Conservation (phyloP, 2,329 filamentous ascomycete species). For the Trichoderma sp. region DNA sequence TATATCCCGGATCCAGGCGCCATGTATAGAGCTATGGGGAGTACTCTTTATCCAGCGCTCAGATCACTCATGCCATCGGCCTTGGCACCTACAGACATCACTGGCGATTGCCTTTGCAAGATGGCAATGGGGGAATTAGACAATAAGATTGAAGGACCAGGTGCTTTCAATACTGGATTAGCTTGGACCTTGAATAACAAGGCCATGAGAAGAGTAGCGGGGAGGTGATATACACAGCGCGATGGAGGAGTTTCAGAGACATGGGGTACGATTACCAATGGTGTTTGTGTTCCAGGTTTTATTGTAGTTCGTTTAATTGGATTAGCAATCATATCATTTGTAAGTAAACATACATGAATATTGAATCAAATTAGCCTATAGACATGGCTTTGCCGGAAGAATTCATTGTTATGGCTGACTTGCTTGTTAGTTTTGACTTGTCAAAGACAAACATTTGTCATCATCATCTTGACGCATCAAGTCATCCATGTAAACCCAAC, state of each 20-base stretch:
- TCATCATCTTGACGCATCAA: neutral
- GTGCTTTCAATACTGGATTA: neutral
- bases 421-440: neutral
- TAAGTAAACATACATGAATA: neutral
- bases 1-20: neutral
- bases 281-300: neutral
- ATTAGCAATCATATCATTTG: neutral
- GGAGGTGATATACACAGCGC: neutral
- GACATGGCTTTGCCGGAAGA: neutral
- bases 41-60: neutral
- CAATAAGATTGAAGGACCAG: neutral
- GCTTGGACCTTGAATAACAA: neutral
- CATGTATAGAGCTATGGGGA: neutral
- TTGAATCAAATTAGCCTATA: neutral
- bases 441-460: neutral
- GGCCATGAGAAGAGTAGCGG: neutral
- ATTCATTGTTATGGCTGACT: neutral
- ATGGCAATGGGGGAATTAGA: neutral
- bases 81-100: neutral
- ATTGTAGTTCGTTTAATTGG: neutral
- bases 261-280: neutral
- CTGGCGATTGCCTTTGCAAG: neutral
- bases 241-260: neutral
- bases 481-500: neutral
- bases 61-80: neutral